phyloP scores from a whole-genome alignment of 75 land plant genomes.

The Pinus albicaulis region DNA sequence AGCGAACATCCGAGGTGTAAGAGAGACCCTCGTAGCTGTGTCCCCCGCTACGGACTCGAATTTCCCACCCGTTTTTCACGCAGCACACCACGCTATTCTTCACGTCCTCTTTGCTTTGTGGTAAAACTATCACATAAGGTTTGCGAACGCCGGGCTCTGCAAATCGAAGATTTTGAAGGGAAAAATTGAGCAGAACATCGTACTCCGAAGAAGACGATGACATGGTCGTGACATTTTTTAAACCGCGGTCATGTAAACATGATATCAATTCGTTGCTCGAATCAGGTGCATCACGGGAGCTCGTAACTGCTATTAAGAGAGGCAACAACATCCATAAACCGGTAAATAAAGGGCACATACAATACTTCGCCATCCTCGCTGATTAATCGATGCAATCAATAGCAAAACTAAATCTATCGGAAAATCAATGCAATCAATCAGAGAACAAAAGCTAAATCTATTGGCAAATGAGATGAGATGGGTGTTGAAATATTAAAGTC shows the following conservation, averaged over 20 bases:
- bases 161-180: constrained; percentile 38
- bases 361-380: too few relatives aligned
- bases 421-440: too few relatives aligned
- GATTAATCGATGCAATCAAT: too few relatives aligned
- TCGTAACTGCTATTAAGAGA: too few relatives aligned
- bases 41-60: constrained; percentile 34
- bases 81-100: constrained; percentile 3
- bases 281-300: too few relatives aligned
- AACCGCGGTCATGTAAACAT: not conserved
- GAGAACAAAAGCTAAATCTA: too few relatives aligned
- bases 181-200: constrained; percentile 15
- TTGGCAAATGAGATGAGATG: too few relatives aligned
- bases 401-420: too few relatives aligned
- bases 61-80: not conserved
- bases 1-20: constrained; percentile 12
- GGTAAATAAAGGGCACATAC: too few relatives aligned
- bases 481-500: too few relatives aligned
- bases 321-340: too few relatives aligned
- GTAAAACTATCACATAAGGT: constrained; percentile 19
- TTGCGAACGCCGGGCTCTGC: too few relatives aligned
- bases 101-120: not conserved
- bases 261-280: not conserved
- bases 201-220: not conserved
- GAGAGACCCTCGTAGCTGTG: constrained; percentile 13
- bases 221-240: not conserved